Conservation (phyloP, 139 green algal species). For the Chlamydomonas incerta region DNA sequence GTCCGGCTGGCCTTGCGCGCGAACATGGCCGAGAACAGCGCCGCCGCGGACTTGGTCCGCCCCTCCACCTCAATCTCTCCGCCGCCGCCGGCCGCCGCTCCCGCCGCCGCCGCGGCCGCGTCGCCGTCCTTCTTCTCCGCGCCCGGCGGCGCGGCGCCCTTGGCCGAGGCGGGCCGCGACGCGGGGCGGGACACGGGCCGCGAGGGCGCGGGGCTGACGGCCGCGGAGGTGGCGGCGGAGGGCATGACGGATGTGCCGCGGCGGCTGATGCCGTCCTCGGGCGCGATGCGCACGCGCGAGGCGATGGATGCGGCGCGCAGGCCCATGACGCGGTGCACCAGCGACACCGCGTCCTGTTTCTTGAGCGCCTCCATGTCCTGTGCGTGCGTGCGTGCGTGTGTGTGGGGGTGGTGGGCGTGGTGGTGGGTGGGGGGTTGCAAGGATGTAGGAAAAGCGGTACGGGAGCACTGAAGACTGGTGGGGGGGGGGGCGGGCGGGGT, state of each 20-base stretch:
- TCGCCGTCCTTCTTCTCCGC: neutral
- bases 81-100: neutral
- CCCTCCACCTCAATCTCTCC: neutral
- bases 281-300: constrained; percentile 15
- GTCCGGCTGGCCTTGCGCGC: neutral
- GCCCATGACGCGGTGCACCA: constrained; percentile 31
- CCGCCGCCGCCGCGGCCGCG: neutral
- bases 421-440: neutral
- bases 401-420: too few species aligned
- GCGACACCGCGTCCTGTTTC: constrained; percentile 18
- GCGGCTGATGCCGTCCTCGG: constrained; percentile 23
- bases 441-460: too few species aligned
- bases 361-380: constrained; percentile 16
- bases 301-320: constrained; percentile 18
- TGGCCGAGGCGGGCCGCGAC: neutral
- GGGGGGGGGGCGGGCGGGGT: too few species aligned
- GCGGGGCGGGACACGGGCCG: neutral
- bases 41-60: neutral
- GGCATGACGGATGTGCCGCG: neutral
- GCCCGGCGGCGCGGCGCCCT: neutral
- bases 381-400: too few species aligned
- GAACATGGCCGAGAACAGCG: neutral
- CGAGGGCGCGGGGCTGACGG: neutral
- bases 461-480: too few species aligned
- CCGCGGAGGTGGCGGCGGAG: neutral